These are phyloP conservation scores for Chalciporus chontae DNA, from an alignment of 768 basidiomycete genomes.

Conservation along the genomic window DNA sequence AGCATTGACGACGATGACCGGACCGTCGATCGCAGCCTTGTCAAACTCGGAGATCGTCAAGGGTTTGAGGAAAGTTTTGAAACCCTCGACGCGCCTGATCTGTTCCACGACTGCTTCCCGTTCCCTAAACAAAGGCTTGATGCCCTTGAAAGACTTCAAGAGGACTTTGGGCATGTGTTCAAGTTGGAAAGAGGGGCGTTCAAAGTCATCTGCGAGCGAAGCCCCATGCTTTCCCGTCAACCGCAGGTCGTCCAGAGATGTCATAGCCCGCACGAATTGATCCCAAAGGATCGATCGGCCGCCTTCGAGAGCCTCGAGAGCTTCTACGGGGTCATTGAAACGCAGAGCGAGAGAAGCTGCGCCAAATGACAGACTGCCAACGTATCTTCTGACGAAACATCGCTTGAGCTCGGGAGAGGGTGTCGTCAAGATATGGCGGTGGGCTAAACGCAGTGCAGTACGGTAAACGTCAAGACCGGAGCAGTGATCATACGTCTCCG, in stretches of 20 bases:
- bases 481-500: conserved; percentile 19
- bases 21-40: conserved; percentile 29
- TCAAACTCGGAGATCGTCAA: conserved; percentile 24
- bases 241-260: conserved; percentile 26
- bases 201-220: conserved; percentile 20
- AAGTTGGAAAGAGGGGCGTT: conserved; percentile 17
- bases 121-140: conserved; percentile 22
- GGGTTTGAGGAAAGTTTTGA: conserved; percentile 30
- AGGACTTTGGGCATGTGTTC: conserved; percentile 8
- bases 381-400: conserved; percentile 9
- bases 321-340: conserved; percentile 20
- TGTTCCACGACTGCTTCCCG: conserved; percentile 25
- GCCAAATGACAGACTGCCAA: conserved; percentile 20
- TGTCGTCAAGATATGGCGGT: conserved; percentile 13
- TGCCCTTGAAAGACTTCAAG: conserved; percentile 13
- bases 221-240: conserved; percentile 14
- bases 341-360: conserved; percentile 28
- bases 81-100: conserved; percentile 30
- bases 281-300: conserved; percentile 35
- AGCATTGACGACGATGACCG: conserved; percentile 35
- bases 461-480: conserved; percentile 31
- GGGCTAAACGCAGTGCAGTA: conserved; percentile 23
- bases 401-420: conserved; percentile 20
- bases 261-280: conserved; percentile 27
- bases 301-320: conserved; percentile 30